These are phyloP conservation scores for Penicillium nucicola DNA, from an alignment of 495 filamentous ascomycete genomes.

Conservation along the genomic window DNA sequence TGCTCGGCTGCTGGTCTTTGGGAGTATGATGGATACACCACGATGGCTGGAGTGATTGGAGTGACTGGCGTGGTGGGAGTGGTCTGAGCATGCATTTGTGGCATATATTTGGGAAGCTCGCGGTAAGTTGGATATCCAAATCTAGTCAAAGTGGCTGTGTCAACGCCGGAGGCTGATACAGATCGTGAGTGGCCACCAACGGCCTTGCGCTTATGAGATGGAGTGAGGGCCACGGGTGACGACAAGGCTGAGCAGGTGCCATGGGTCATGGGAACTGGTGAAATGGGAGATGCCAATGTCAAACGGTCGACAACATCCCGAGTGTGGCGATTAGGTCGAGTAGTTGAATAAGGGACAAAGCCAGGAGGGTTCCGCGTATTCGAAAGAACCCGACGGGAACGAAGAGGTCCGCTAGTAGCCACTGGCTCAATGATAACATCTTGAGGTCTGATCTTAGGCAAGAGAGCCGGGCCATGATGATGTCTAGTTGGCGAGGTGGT, in stretches of 20 bases:
- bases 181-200: conserved; percentile 52
- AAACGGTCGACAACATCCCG: conserved; percentile 63
- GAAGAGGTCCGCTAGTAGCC: conserved; percentile 36
- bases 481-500: conserved; percentile 65
- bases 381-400: conserved; percentile 55
- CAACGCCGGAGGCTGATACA: conserved; percentile 65
- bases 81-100: conserved; percentile 39
- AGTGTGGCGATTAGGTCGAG: conserved; percentile 53
- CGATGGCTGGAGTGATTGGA: conserved; percentile 38
- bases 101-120: conserved; percentile 66
- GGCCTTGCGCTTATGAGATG: conserved; percentile 44
- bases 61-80: conserved; percentile 46
- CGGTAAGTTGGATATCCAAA: conserved; percentile 81
- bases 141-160: conserved; percentile 61
- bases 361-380: conserved; percentile 50
- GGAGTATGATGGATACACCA: conserved; percentile 38
- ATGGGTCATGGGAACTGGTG: conserved; percentile 39
- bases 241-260: conserved; percentile 39
- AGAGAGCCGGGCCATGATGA: conserved; percentile 74
- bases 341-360: conserved; percentile 40
- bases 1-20: conserved; percentile 18
- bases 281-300: conserved; percentile 50
- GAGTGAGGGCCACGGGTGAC: conserved; percentile 65
- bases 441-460: conserved; percentile 84
- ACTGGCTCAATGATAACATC: conserved; percentile 69